These are phyloP conservation scores for Trichosanthes cucumerina DNA, from an alignment of 306 rosid genomes.

Conservation along the genomic window DNA sequence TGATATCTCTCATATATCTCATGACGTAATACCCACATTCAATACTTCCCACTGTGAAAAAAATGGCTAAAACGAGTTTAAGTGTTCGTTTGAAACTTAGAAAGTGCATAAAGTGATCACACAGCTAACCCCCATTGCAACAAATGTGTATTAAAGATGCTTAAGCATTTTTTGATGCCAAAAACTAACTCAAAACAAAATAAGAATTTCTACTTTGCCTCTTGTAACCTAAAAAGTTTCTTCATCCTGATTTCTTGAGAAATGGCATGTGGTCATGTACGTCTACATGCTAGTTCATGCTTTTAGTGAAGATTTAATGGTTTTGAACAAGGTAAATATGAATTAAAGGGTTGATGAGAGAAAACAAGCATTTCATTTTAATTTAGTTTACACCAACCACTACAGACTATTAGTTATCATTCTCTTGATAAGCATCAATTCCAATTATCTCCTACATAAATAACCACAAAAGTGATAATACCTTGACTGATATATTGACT, in stretches of 20 bases:
- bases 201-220: too few relatives aligned
- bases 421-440: not conserved
- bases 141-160: too few relatives aligned
- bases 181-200: too few relatives aligned
- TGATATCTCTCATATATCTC: too few relatives aligned
- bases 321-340: not conserved
- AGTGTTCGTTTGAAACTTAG: too few relatives aligned
- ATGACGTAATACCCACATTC: too few relatives aligned
- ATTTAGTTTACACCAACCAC: not conserved
- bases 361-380: not conserved
- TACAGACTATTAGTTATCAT: not conserved
- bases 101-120: too few relatives aligned
- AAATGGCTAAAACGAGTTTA: too few relatives aligned
- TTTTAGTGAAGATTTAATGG: not conserved
- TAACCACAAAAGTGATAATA: conserved; percentile 8
- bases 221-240: too few relatives aligned
- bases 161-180: too few relatives aligned
- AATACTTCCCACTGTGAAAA: too few relatives aligned
- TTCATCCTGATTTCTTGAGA: not conserved
- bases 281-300: not conserved
- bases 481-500: conserved; percentile 79
- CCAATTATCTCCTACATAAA: not conserved
- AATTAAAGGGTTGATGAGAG: not conserved
- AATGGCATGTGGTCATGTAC: not conserved
- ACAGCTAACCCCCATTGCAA: too few relatives aligned